Evolutionary conservation across 352 stramenopile genomes (phyloP).

Genomic region (Phytophthora pinifolia): DNA sequence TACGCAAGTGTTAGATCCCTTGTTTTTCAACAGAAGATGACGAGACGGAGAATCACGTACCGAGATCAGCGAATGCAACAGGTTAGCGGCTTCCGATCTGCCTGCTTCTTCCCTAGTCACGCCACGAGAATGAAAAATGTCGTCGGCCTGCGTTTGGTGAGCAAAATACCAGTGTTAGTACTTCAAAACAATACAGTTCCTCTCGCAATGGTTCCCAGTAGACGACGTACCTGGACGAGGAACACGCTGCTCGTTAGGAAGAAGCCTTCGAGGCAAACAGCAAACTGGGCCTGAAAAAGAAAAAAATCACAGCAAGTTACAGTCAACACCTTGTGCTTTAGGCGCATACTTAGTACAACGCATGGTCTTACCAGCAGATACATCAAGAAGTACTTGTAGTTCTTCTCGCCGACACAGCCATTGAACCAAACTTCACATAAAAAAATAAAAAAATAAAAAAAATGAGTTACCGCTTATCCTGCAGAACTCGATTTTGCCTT

Average conservation of each 20-base stretch:
- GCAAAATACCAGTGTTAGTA: constrained; percentile 2
- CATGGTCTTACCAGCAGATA: constrained; percentile 46
- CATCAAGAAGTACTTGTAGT: constrained; percentile 77
- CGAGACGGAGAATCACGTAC: constrained; percentile 24
- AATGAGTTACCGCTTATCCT: neutral
- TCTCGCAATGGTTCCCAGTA: neutral
- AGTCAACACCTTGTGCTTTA: neutral
- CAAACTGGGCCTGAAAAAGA: constrained; percentile 36
- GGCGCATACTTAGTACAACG: too few relatives aligned
- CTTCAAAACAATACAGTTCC: neutral
- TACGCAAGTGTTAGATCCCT: constrained; percentile 6
- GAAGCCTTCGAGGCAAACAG: constrained; percentile 53
- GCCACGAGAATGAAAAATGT: constrained; percentile 29
- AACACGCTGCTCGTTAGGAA: constrained; percentile 57
- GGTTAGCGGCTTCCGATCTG: constrained; percentile 30
- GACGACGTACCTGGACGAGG: constrained; percentile 38
- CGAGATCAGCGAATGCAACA: constrained; percentile 57
- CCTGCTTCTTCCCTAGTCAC: constrained; percentile 20
- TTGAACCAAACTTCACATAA: constrained; percentile 80
- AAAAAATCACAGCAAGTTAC: neutral
- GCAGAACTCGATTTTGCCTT: neutral
- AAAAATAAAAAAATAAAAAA: neutral
- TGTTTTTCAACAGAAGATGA: neutral
- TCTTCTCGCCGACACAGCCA: constrained; percentile 76
- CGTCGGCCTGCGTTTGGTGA: constrained; percentile 31